These are phyloP conservation scores for Oxyria digyna DNA, from an alignment of 148 eudicot species.

Conservation along the genomic window DNA sequence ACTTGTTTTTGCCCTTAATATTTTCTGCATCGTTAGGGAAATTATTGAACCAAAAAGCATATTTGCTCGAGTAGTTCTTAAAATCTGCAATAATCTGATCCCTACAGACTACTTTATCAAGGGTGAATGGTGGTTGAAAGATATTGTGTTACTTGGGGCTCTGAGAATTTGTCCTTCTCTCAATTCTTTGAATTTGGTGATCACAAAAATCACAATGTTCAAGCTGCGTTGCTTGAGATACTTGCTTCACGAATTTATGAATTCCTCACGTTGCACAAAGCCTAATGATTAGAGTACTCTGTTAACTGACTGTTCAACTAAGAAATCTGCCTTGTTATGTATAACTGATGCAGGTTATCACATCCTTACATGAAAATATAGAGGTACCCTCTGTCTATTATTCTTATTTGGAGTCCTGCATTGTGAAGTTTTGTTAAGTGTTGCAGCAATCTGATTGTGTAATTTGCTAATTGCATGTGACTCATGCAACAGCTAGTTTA, in stretches of 20 bases:
- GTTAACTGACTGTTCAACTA: not conserved
- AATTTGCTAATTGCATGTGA: not conserved
- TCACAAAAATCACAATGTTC: not conserved
- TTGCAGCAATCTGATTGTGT: not conserved
- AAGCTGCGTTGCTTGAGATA: not conserved
- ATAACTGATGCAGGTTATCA: slow-evolving; percentile 32
- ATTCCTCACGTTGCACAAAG: not conserved
- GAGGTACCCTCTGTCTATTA: slow-evolving; percentile 31
- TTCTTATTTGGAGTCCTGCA: slow-evolving; percentile 15
- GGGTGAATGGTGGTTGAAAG: not conserved
- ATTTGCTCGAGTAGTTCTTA: not conserved
- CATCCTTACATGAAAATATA: slow-evolving; percentile 44
- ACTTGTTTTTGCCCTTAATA: too few relatives aligned
- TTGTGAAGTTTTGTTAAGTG: not conserved
- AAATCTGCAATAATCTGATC: not conserved
- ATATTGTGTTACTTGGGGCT: not conserved
- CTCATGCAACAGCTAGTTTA: not conserved
- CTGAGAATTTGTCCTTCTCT: not conserved
- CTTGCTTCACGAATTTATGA: not conserved
- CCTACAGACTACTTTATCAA: not conserved
- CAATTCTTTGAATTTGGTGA: not conserved
- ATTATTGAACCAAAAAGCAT: not conserved
- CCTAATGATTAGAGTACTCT: not conserved
- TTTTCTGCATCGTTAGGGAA: too few relatives aligned
- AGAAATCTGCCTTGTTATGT: not conserved